Evolutionary conservation across 495 filamentous ascomycete species (phyloP), one percentile per base, ranked within the genome.

Genomic region (Thermothielavioides terrestris): DNA sequence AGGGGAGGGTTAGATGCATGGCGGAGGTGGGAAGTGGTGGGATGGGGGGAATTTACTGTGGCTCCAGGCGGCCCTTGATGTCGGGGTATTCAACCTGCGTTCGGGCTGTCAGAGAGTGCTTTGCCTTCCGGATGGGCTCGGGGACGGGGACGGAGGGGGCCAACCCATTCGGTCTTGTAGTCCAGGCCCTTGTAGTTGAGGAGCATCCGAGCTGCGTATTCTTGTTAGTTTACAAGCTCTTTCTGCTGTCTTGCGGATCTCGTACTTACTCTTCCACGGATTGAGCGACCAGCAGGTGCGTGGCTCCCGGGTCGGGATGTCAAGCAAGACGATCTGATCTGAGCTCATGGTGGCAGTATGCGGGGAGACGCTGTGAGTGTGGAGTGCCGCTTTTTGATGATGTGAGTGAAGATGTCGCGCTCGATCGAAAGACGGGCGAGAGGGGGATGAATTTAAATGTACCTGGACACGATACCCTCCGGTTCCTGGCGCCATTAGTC

Each of bases 121-220:
- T 7, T n/a, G 11, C 27, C 11, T 11, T 11, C 11, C 11, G 27
- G 42, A 20, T 21, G 42, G 20, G 21, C 2, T 56, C 15, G 20
- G 42, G 2, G 7, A 17, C 2, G 26, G 21, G 0, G 22, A 17
- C 25, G 12, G 11, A n/a, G 2, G 8, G 20, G 18, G 20, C 45
- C n/a, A 31, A 78, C 61, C 79, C 79, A 85, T 73, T 80, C 68
- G 4, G 82, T 86, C 49, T 70, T 67, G 65, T 83, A 84, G 41
- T 75, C 68, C n/a, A 84, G 59, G 6, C 66, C 64, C 58, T 86
- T 84, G 67, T 71, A 80, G 64, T 83, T 83, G 31, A 86, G 47
- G 22, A 63, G 23, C 12, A 84, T 53, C 3, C 81, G 79, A 38
- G 77, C 80, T 82, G 39, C 10, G 18, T 10, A 6, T 37, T 10